Percentiles rank a stretch among this genome's conserved stretches.
phyloP scores from a whole-genome alignment of 164 flowering plant genomes.

The Cinnamomum micranthum region DNA sequence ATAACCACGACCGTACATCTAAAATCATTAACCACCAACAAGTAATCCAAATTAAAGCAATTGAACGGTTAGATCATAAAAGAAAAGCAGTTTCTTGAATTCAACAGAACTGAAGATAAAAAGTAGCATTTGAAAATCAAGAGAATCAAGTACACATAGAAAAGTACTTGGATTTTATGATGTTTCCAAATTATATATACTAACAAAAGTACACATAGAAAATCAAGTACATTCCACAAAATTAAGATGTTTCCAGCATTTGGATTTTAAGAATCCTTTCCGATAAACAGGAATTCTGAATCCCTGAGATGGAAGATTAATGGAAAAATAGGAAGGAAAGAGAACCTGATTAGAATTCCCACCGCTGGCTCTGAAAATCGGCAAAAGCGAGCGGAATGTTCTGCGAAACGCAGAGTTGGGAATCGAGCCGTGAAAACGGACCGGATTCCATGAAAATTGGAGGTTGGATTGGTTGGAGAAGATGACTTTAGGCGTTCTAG shows the following conservation, averaged over 20 bases:
- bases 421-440: constrained; percentile 3
- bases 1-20: too few species aligned
- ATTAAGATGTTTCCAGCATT: background rate
- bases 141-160: too few species aligned
- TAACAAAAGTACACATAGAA: background rate
- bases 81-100: background rate
- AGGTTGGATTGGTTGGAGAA: constrained; percentile 15
- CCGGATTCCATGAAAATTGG: background rate
- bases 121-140: too few species aligned
- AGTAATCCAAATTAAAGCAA: too few species aligned
- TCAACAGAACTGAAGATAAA: background rate
- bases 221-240: background rate
- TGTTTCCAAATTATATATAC: too few species aligned
- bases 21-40: too few species aligned
- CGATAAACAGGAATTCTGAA: background rate
- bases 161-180: too few species aligned
- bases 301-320: background rate
- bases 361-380: constrained; percentile 22
- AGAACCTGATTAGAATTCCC: constrained; percentile 30
- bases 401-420: background rate
- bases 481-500: constrained; percentile 9
- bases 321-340: background rate
- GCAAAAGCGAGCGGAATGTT: constrained; percentile 19
- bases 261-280: background rate
- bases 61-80: background rate